Base-by-base conservation (phyloP, 2,329 filamentous ascomycete genomes). In the Exophiala bonariae region DNA sequence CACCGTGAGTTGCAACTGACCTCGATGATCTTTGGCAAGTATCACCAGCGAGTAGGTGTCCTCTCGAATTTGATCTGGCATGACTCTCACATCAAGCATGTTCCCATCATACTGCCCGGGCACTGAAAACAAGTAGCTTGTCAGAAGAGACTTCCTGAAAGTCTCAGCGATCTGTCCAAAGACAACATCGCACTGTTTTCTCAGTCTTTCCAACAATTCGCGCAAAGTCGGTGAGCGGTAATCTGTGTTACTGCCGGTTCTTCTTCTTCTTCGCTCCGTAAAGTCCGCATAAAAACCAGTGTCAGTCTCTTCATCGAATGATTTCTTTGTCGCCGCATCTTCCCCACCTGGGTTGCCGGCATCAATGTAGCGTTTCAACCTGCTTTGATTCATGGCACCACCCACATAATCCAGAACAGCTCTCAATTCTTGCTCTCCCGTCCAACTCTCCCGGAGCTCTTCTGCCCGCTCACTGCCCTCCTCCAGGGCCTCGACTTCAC, bases 371-470 rank as follows among this genome's bases (percentile, higher is more conserved):
- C 64, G 35, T 66, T 47, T 19, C 59, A 62, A 14, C 64, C 67
- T 48, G 62, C 56, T 52, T 56, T 65, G 33, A 52, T 61, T 23
- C 40, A 57, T 52, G 1, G 52, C 43, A n/a, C 49, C 48, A 13
- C 86, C 79, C 30, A 97, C 86, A 62, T 96, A 96, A 1, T 81
- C 77, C 7, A 96, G 67, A 1, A 95, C 82, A 47, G 83, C 83
- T 13, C 76, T 74, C 40, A 86, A 79, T 54, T 95, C 87, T 50
- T 95, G 81, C 0, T 81, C 54, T 18, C 51, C 54, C 2, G 51
- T 49, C 46, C 47, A 57, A 56, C 86, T 87, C 50, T 92, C 89
- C 18, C 83, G 78, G 35, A 87, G 75, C 54, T 96, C 92, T 17
- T 89, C 83, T 6, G 76, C 70, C 14, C 74, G 74, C 37, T 78